Evolutionary conservation across 1,139 yeast species (phyloP), one percentile per base, ranked within the genome.

Genomic region (Geotrichum europaeum): DNA sequence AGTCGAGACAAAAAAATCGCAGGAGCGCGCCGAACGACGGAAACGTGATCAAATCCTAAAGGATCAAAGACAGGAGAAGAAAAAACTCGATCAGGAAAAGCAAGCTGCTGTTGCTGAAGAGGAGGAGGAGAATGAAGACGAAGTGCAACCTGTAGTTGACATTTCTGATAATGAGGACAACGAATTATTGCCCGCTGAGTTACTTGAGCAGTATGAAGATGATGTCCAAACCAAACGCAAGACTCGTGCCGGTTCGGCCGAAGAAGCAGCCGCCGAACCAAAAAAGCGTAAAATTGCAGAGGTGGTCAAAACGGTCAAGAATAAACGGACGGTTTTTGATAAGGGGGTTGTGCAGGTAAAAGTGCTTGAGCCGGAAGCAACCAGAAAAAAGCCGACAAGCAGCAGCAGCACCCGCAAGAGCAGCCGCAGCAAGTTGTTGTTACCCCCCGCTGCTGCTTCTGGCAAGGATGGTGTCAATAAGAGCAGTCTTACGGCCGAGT

Each of bases 271-370:
- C 32, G 55, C 15, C 25, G 53, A 25, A 3, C 34, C 40, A n/a
- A 32, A 20, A 30, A 56, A 50, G 51, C 32, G 32, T 18, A 56
- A 24, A 45, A 49, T 49, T 20, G 18, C 47, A 7, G 47, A 40
- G 47, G 47, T 40, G 7, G 10, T 40, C 20, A 40, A 40, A 15
- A 40, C 18, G 7, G 18, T 40, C 47, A 54, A 53, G 32, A 51
- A 49, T 30, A 22, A 45, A 1, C 36, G 54, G 18, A 32, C 52
- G 18, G 49, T 25, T 5, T 22, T 57, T 47, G 54, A 57, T 15
- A 60, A 60, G 55, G 63, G 63, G 28, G 59, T 59, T 2, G 61
- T 60, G n/a, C 55, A 49, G 25, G 63, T 60, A 4, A 49, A 53
- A 13, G 63, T 60, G 10, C 52, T 60, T 15, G 55, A 30, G 47